Evolutionary conservation across 1,284 basidiomycete species (phyloP), one percentile per base, ranked within the genome.

Genomic region (Laetiporus sulphureus): DNA sequence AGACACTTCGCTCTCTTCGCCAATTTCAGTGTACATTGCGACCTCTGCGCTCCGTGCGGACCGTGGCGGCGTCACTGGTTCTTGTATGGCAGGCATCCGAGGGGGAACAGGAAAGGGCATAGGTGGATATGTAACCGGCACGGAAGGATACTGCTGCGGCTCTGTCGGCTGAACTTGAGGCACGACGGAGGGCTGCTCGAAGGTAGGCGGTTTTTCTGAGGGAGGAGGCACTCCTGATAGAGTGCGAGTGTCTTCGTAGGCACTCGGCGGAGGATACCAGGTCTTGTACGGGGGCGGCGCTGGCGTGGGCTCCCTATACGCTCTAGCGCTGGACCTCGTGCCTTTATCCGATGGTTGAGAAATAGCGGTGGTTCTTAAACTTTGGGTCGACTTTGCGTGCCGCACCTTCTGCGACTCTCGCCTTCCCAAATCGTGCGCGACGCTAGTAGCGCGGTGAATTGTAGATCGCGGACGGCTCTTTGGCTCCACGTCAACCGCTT

Each of bases 111-210:
- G 42, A 2, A 52, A 39, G 3, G 54, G 54, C 0, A 54, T 58
- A 3, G 54, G 41, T 10, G 57, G 59, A 42, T 75, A 75, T 33
- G 73, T 73, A 13, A 73, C 65, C 21, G 72, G 73, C 38, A 75
- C 73, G 12, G 72, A 60, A n/a, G 72, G 70, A 41, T 75, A 75
- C 42, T 62, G 53, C 34, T 68, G 58, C 69, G 69, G 72, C 30
- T 73, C 54, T n/a, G 52, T 57, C 47, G 15, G 29, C 38, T 27
- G 44, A 21, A 20, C 32, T 32, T 37, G 42, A 19, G 46, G 15
- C 13, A 40, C 41, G 21, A 46, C 36, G 13, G 45, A 43, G 18
- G 47, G 38, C 3, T 41, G 31, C 1, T 32, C 42, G 11, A 44
- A 38, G 10, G 55, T 43, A 2, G 55, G 45, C 10, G 36, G 35